Evolutionary conservation across 163 green algal genomes (phyloP), one percentile per base, ranked within the genome.

Genomic region (Coccomyxa subellipsoidea): DNA sequence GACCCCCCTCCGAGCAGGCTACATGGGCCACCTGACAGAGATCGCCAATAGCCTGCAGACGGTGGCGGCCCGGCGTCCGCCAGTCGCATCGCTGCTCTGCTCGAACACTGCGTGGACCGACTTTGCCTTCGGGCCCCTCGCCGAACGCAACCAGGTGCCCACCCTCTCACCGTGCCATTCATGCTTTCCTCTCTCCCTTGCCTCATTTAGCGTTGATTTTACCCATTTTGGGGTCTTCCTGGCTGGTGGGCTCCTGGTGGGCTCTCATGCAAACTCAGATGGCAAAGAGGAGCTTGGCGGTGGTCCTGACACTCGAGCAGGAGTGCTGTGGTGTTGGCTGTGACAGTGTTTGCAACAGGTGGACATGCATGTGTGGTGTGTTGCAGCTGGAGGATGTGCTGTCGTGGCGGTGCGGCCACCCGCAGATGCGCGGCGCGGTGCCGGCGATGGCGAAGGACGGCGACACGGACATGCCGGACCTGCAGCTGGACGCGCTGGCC

Each of bases 1-100:
- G 15, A 35, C 29, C 15, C 83, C 85, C 4, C 76, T 97, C 73
- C 84, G 94, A 0, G 94, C 93, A 0, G 95, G 95, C 0, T 98
- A 98, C 86, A 84, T 96, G 59, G 95, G 95, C 0, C 95, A 98
- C 79, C 78, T 98, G 31, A 98, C 94, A 1, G 85, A 93, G 36
- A 91, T 98, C 31, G 91, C 87, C 79, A 95, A 94, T 85, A 88
- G 85, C 37, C 78, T 96, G 54, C 39, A 85, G 23, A 75, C 40
- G 32, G 35, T 80, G n/a, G 83, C 80, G 15, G 79, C 83, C 29
- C 70, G 70, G 32, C 70, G 70, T 18, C 70, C 70, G 34, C 27
- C 70, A 27, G 70, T 77, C 12, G 32, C 32, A 25, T 9, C 8
- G 27, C 18, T 34, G 32, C 70, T 77, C 70, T 47, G 34, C 12